Conservation (phyloP, 176 grass and related monocot genomes). For the Oryza coarctata region DNA sequence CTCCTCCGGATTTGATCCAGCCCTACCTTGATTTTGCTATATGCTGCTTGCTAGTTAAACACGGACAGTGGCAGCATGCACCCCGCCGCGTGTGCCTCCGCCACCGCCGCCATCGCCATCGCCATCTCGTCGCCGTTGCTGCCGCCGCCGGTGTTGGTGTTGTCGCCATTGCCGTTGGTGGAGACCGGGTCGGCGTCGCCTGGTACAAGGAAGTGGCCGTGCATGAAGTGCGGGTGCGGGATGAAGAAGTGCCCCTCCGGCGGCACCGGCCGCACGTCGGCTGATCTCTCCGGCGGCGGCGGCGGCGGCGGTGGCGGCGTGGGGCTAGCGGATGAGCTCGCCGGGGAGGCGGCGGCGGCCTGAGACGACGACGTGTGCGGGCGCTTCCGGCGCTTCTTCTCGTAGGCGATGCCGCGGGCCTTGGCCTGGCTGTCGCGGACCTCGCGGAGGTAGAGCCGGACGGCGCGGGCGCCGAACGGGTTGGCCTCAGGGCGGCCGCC, state of each 20-base stretch:
- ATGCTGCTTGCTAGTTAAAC: slow-evolving; percentile 38
- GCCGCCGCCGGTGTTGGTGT: neutral
- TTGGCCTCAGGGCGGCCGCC: slow-evolving; percentile 65
- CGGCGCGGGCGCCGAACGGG: slow-evolving; percentile 71
- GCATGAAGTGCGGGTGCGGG: slow-evolving; percentile 52
- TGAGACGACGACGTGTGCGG: slow-evolving; percentile 16
- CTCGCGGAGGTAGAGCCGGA: slow-evolving; percentile 72
- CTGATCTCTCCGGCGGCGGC: neutral
- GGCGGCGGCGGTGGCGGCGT: neutral
- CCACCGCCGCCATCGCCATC: slow-evolving; percentile 42
- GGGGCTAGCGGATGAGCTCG: neutral
- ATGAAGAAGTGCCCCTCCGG: slow-evolving; percentile 40
- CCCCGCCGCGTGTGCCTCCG: slow-evolving; percentile 53
- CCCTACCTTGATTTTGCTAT: slow-evolving; percentile 29
- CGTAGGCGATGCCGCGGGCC: slow-evolving; percentile 59
- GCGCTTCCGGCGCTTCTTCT: slow-evolving; percentile 68
- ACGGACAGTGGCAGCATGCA: slow-evolving; percentile 62
- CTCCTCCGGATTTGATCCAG: slow-evolving; percentile 18
- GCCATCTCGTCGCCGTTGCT: slow-evolving; percentile 40
- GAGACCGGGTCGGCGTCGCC: neutral
- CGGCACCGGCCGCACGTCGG: neutral
- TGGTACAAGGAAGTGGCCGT: slow-evolving; percentile 41
- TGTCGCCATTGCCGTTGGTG: neutral
- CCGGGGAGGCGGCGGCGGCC: neutral
- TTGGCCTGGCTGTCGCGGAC: slow-evolving; percentile 59